phyloP scores from a whole-genome alignment of 2,329 filamentous ascomycete species.

The Calonectria pteridis region DNA sequence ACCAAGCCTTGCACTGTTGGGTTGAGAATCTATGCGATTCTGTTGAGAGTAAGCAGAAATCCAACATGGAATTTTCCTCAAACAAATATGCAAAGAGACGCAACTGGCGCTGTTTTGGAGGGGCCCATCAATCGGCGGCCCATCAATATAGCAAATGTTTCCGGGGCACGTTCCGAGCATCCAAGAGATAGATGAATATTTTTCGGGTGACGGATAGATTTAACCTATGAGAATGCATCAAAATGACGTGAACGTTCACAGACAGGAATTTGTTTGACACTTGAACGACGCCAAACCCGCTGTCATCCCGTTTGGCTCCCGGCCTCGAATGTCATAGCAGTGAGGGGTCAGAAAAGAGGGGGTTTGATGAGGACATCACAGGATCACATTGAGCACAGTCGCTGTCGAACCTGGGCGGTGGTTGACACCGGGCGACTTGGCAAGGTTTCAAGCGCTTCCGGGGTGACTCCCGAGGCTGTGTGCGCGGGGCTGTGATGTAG shows the following conservation, averaged over 20 bases:
- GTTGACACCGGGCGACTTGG: background rate
- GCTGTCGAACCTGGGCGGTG: background rate
- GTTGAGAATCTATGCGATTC: background rate
- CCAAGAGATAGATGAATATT: conserved; percentile 17
- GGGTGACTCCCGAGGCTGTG: background rate
- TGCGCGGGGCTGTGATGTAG: conserved; percentile 15
- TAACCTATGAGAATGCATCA: background rate
- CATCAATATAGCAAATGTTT: background rate
- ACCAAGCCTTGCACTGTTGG: background rate
- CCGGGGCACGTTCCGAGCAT: background rate
- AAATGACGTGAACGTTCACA: background rate
- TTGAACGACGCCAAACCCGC: conserved; percentile 3
- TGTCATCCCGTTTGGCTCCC: conserved; percentile 16
- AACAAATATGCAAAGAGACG: conserved; percentile 13
- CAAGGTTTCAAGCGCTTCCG: background rate
- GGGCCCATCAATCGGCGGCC: conserved; percentile 10
- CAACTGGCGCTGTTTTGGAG: conserved; percentile 1
- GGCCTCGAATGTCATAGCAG: conserved; percentile 18
- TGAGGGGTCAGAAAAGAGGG: background rate
- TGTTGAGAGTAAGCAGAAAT: background rate
- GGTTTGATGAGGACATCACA: conserved; percentile 13
- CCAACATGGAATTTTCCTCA: background rate
- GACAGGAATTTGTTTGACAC: conserved; percentile 13
- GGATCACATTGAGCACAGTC: background rate
- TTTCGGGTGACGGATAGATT: background rate